Evolutionary conservation across 2,329 filamentous ascomycete genomes (phyloP), one percentile per base, ranked within the genome.

Genomic region (Talaromyces sp.): DNA sequence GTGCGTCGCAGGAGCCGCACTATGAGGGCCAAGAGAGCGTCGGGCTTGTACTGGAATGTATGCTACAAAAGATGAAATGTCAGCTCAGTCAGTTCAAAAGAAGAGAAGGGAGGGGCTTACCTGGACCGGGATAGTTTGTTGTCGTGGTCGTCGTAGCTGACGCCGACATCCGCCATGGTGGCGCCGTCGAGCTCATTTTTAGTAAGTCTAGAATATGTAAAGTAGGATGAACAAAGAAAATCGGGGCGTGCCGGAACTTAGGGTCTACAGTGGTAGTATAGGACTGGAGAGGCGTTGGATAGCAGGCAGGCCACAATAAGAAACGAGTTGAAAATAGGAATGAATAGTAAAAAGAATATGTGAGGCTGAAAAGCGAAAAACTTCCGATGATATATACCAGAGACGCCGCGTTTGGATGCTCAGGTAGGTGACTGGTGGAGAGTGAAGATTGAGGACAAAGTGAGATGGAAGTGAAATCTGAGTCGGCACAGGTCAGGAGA

Each of bases 11-110:
- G 65, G 56, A 56, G 64, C 61, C 29, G 66, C 59, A 56, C 69
- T 62, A 49, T 67, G 73, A 67, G 81, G 75, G 70, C 78, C 77
- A 71, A 87, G 84, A 66, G 78, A 82, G 74, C 85, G 84, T 67
- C 85, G 84, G 69, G 86, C 84, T 75, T 83, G 80, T 64, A 88
- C 85, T 65, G 84, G 77, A 62, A 83, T 86, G 68, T 83, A 88
- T 62, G 85, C 84, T 68, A 83, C 81, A 65, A 80, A 78, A n/a
- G 24, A 9, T 51, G 7, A 10, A 6, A 21, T 6, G 38, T 59
- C 54, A 62, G 56, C 26, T 59, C 35, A 10, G 49, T 46, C 41
- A 9, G 26, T 27, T 46, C 46, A 24, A 52, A 27, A 41, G 31
- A 60, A 24, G 31, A 32, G 19, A 58, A 51, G 46, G 61, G 29